Percentiles rank a stretch among this genome's conserved stretches.
These are phyloP conservation scores for Eucalyptus marginata DNA, from an alignment of 345 rosid genomes.

Conservation along the genomic window DNA sequence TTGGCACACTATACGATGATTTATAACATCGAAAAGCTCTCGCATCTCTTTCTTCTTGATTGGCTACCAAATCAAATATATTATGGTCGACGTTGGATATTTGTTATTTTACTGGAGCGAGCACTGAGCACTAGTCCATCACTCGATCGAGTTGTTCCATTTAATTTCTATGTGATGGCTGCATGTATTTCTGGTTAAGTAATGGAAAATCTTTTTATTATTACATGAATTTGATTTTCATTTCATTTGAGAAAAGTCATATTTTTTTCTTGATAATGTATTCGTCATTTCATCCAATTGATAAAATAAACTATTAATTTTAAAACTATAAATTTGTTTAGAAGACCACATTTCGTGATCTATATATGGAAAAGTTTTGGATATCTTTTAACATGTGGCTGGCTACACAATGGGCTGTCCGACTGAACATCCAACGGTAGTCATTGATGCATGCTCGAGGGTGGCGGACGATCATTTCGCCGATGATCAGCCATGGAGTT, in stretches of 20 bases:
- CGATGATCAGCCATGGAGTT: not conserved
- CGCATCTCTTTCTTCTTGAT: not conserved
- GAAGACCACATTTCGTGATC: not conserved
- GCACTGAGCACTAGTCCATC: not conserved
- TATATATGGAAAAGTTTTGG: not conserved
- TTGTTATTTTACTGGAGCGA: not conserved
- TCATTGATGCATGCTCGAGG: not conserved
- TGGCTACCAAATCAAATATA: not conserved
- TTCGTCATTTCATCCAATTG: too few relatives aligned
- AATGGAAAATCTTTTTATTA: too few relatives aligned
- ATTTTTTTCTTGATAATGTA: not conserved
- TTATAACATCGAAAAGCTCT: not conserved
- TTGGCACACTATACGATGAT: not conserved
- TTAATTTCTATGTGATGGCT: too few relatives aligned
- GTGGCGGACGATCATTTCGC: not conserved
- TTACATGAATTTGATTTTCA: too few relatives aligned
- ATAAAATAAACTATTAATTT: not conserved
- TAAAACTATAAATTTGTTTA: not conserved
- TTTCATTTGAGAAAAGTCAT: fast-evolving
- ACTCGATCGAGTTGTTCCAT: fast-evolving
- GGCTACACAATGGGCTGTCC: not conserved
- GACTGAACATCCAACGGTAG: not conserved
- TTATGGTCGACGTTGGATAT: not conserved
- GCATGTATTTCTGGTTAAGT: fast-evolving
- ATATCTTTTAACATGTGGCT: not conserved